Evolutionary conservation across 2,329 filamentous ascomycete genomes (phyloP), one percentile per base, ranked within the genome.

Genomic region (Paraconiothyrium sp.): DNA sequence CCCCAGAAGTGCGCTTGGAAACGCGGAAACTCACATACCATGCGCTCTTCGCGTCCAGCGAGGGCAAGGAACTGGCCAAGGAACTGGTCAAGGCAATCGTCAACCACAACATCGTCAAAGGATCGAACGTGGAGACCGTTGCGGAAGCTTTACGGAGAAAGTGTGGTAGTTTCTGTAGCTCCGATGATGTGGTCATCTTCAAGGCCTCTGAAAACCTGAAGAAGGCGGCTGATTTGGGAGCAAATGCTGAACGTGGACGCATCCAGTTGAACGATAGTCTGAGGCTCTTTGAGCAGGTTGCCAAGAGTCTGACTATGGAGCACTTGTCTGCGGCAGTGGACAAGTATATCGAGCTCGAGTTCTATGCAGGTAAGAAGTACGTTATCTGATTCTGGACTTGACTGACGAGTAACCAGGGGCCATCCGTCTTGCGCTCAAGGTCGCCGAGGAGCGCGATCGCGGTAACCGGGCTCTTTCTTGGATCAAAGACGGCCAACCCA

Each of bases 161-260:
- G 70, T 99, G 95, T 70, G 96, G 95, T 64, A 97, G 92, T 79
- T 99, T 99, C 85, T 99, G 95, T 78, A 97, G 94, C 72, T 90
- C 94, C 0, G 94, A 99, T 67, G 95, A 99, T 81, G 95, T 98
- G 1, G 89, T 98, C 66, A 94, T 97, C 69, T 99, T 99, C 88
- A 98, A 97, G 80, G 95, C 95, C 0, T 94, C 98, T 76, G 95
- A 99, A 78, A 92, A 94, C 72, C 83, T 98, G 57, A 96, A 97
- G 83, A 88, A 92, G 68, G 94, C 94, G 0, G 89, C 90, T 2
- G 94, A 97, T 76, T 88, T 92, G 51, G 88, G 89, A 10, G 83
- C 85, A 4, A 92, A 93, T 72, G 89, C 89, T 4, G 94, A 94
- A 68, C 84, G 88, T 56, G 92, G 91, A 6, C 89, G 94, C 37